phyloP scores from a whole-genome alignment of 2,329 filamentous ascomycete species.

The Penicillium griseofulvum region DNA sequence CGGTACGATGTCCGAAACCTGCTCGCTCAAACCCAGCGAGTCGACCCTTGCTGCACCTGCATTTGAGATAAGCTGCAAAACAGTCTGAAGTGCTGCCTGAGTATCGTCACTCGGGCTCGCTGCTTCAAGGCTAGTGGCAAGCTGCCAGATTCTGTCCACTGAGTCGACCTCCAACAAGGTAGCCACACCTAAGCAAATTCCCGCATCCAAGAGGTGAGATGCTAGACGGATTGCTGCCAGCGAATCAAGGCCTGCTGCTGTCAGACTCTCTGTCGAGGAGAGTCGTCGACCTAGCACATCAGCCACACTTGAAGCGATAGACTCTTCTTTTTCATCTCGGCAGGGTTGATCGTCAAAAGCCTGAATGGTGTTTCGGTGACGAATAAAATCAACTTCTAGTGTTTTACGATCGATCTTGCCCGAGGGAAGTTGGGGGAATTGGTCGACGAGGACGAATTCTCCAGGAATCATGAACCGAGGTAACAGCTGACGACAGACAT shows the following conservation, averaged over 20 bases:
- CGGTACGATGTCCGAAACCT: slow-evolving; percentile 46
- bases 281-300: slow-evolving; percentile 43
- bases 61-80: slow-evolving; percentile 22
- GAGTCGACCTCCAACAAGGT: slow-evolving; percentile 61
- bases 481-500: slow-evolving; percentile 70
- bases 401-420: slow-evolving; percentile 76
- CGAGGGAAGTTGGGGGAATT: slow-evolving; percentile 73
- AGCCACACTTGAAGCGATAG: slow-evolving; percentile 45
- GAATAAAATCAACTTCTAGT: slow-evolving; percentile 57
- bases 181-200: slow-evolving; percentile 57
- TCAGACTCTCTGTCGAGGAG: slow-evolving; percentile 45
- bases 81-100: slow-evolving; percentile 11
- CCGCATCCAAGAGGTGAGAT: slow-evolving; percentile 59
- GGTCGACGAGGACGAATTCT: slow-evolving; percentile 62
- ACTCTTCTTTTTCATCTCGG: slow-evolving; percentile 25
- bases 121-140: slow-evolving; percentile 25
- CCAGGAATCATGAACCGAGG: slow-evolving; percentile 80
- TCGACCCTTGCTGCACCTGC: slow-evolving; percentile 46
- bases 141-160: slow-evolving; percentile 38
- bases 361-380: slow-evolving; percentile 21
- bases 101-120: slow-evolving; percentile 21
- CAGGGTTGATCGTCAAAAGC: slow-evolving; percentile 12
- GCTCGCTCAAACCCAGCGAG: slow-evolving; percentile 19
- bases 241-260: slow-evolving; percentile 64
- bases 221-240: slow-evolving; percentile 62